These are phyloP conservation scores for Stromatinia cepivora DNA, from an alignment of 2,329 filamentous ascomycete species.

Conservation along the genomic window DNA sequence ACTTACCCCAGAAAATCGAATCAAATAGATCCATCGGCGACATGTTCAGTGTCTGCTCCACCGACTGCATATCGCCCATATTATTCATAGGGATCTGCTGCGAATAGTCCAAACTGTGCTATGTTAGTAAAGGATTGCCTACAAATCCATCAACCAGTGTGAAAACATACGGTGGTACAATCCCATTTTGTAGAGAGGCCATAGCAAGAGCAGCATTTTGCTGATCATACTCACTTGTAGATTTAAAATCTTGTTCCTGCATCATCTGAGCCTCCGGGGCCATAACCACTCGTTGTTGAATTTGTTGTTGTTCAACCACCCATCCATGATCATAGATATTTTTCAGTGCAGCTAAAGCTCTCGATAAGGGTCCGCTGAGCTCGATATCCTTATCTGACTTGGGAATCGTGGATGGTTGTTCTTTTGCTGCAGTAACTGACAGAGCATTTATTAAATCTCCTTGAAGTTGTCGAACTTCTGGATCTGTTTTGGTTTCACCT, in stretches of 20 bases:
- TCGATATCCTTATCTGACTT: constrained; percentile 40
- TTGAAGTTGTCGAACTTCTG: constrained; percentile 62
- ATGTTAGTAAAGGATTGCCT: background rate
- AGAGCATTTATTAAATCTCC: constrained; percentile 64
- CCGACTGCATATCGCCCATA: constrained; percentile 46
- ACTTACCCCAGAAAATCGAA: constrained; percentile 66
- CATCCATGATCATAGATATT: constrained; percentile 68
- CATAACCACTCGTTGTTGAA: constrained; percentile 41
- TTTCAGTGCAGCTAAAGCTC: constrained; percentile 60
- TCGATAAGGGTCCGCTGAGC: constrained; percentile 55
- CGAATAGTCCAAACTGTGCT: constrained; percentile 42
- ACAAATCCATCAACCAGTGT: background rate
- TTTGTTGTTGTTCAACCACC: constrained; percentile 48
- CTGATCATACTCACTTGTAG: constrained; percentile 43
- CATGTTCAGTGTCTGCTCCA: constrained; percentile 60
- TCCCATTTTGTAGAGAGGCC: constrained; percentile 64
- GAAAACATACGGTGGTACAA: constrained; percentile 38
- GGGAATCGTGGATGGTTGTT: constrained; percentile 42
- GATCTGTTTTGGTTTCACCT: constrained; percentile 62
- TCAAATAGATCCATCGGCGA: constrained; percentile 69
- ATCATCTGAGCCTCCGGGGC: constrained; percentile 24
- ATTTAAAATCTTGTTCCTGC: constrained; percentile 25
- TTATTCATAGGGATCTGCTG: constrained; percentile 40
- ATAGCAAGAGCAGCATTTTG: constrained; percentile 62
- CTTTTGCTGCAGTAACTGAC: constrained; percentile 64